Evolutionary conservation across 345 rosid genomes (phyloP), one percentile per base, ranked within the genome.

Genomic region (Eucalyptus cladocalyx): DNA sequence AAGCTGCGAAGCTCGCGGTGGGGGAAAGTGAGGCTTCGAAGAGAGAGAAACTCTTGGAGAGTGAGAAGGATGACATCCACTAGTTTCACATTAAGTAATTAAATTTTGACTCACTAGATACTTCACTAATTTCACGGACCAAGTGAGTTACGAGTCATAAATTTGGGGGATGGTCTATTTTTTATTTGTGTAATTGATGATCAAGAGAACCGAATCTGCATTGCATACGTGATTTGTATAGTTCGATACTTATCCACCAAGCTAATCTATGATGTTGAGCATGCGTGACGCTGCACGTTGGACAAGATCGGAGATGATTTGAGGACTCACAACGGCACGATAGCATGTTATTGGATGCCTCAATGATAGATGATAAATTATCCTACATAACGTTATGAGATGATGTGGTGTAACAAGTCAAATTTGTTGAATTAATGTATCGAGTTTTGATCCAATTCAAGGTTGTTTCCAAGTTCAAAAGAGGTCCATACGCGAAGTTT

Each of bases 201-300:
- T 65, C 76, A 65, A n/a, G 21, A 65, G 23, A 65, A 65, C 11
- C 6, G 37, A n/a, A 65, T 65, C 5, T 15, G 6, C 7, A 16
- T 65, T 16, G 8, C 3, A 3, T 37, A 5, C 28, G 10, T 37
- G 81, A 72, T 72, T 15, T 16, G 32, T 6, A n/a, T 9, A n/a
- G 26, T 69, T 37, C 0, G 2, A 6, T 34, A 69, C 45, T 37
- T 18, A 34, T 23, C 43, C 26, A 3, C 14, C 3, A 2, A 72
- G 45, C 26, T 34, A 72, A 72, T 9, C 0, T 21, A 2, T 11
- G 28, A 43, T 37, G 81, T 72, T 34, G 40, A 37, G 43, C 43
- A 34, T 0, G 12, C 18, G 26, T 37, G 2, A 19, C 1, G 8
- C 14, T 69, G 14, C 24, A 10, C 4, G 4, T 16, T 18, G 45